Evolutionary conservation across 2,329 filamentous ascomycete genomes (phyloP).

Genomic region (Neofusicoccum sp.): DNA sequence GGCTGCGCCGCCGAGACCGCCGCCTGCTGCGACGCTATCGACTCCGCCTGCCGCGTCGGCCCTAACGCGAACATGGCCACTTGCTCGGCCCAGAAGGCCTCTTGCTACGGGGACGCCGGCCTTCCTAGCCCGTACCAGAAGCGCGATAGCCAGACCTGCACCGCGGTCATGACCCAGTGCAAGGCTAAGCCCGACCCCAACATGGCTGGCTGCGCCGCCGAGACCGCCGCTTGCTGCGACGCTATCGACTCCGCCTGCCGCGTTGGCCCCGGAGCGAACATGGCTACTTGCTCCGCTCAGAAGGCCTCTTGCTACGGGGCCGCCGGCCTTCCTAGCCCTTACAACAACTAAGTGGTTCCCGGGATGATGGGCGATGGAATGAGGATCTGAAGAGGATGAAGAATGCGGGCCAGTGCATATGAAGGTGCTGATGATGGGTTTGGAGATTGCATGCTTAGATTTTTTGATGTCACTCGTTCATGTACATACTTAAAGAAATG

Average conservation of each 20-base stretch:
- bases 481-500: not conserved
- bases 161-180: not conserved
- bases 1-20: not conserved
- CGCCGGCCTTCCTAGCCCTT: slow-evolving; percentile 4
- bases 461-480: not conserved
- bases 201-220: not conserved
- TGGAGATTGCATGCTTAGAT: too few relatives aligned
- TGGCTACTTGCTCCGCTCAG: not conserved
- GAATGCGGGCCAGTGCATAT: too few relatives aligned
- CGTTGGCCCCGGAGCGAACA: not conserved
- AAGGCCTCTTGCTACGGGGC: not conserved
- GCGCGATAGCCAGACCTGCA: not conserved
- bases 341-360: not conserved
- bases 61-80: slow-evolving; percentile 12
- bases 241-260: slow-evolving; percentile 1
- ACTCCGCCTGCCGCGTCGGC: not conserved
- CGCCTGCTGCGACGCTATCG: not conserved
- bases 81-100: not conserved
- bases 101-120: not conserved
- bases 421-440: too few relatives aligned
- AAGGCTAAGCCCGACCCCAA: not conserved
- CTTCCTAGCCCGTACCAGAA: slow-evolving; percentile 3
- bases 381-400: not conserved
- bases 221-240: not conserved
- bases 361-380: not conserved